Evolutionary conservation across 78 protist species (phyloP), one percentile per base, ranked within the genome.

Genomic region (Guillardia theta): DNA sequence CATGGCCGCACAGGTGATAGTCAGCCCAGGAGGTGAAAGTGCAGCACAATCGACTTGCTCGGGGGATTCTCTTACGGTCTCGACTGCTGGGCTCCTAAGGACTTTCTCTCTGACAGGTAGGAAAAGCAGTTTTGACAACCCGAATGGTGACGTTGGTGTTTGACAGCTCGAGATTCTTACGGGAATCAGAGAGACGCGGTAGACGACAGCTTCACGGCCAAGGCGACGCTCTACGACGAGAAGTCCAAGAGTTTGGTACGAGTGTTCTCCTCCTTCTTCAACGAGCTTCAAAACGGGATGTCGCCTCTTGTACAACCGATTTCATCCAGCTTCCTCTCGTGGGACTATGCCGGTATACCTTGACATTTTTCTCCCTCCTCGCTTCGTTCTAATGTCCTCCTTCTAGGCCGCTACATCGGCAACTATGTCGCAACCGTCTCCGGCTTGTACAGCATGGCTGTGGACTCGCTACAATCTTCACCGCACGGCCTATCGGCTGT

Each of bases 41-140:
- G 46, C 90, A 21, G 46, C 90, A 30, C 10, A 18, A 22, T 45
- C 44, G 37, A 43, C 45, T 2, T 46, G 37, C 33, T 37, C 6
- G 33, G 90, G 90, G 36, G 44, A 18, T 2, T 33, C 58, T 1
- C 90, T 80, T 27, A 80, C 50, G 27, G 24, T 80, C 27, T 12
- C 50, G 6, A 80, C 90, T 4, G 90, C 90, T 5, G 90, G 90
- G 33, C 39, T 80, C 62, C 21, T 53, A 37, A 24, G 58, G 10
- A 80, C 90, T 27, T 80, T 44, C 90, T 45, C 58, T 8, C 58
- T 80, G 90, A n/a, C n/a, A n/a, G n/a, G n/a, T n/a, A n/a, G 64
- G n/a, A n/a, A n/a, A n/a, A n/a, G n/a, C n/a, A n/a, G n/a, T n/a
- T n/a, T n/a, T n/a, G n/a, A n/a, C n/a, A n/a, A n/a, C n/a, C n/a